Evolutionary conservation across 495 filamentous ascomycete genomes (phyloP), one percentile per base, ranked within the genome.

Genomic region (Xylaria bambusicola): DNA sequence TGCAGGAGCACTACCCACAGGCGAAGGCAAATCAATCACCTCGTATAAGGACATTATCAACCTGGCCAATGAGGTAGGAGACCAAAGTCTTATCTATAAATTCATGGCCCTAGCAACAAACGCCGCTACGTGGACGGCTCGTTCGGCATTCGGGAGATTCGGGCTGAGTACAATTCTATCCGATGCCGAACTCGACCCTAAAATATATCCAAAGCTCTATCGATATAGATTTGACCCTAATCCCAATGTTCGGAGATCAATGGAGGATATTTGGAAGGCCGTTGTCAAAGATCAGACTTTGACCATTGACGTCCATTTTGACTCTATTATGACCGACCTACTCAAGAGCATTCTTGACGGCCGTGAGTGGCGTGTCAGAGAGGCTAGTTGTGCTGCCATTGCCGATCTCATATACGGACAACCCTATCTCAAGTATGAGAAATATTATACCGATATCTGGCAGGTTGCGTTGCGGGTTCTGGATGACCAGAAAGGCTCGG

Each of bases 11-110:
- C 77, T 98, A 6, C 92, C 92, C 1, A 98, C 93, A 1, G 91
- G 92, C 6, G 92, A 96, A 52, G 91, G 91, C 13, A 87, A 88
- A 60, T 93, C 89, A 0, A 80, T 98, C 64, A 95, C 88, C 13
- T 97, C 93, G 0, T 98, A 98, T 75, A 95, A 91, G 67, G 89
- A 97, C 65, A 97, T 98, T 51, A 89, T 98, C 79, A 93, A 81
- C 62, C 80, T 98, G 31, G 93, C 94, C 17, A 84, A 91, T 52
- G 94, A 98, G 76, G 90, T 96, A 15, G 94, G 94, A 20, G 93
- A 98, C 68, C 90, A 92, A 26, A 94, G 90, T 58, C 80, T 98
- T 2, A 91, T 97, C 7, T 98, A 98, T 73, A 88, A 92, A 56
- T 97, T 98, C 71, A 98, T 98, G 94, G 91, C 91, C 0, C 75